Base-by-base conservation (phyloP, 1,139 yeast genomes). In the Debaryomycetaceae sp. region DNA sequence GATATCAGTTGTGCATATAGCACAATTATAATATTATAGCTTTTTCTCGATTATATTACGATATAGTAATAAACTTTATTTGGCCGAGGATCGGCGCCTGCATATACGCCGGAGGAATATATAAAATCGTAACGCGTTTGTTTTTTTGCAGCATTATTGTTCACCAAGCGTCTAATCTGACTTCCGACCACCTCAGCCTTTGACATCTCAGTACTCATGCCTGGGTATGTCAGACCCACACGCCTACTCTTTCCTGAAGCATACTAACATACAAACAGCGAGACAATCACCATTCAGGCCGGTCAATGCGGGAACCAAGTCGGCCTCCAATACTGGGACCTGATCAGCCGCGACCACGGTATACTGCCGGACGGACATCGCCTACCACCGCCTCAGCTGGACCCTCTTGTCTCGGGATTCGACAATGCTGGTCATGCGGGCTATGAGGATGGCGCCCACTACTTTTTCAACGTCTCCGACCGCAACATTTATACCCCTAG, bases 241-340 rank as follows among this genome's bases (percentile, higher is more conserved):
- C 18, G 26, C 14, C 8, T 15, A 8, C 24, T 8, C 11, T 22
- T 7, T 10, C 4, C n/a, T 11, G 16, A 16, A 5, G 13, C 16
- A 16, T 47, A 53, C 66, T 56, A 58, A 60, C 63, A 18, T n/a
- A 19, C 19, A 28, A 7, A 6, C 16, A 55, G 65, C 3, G 63
- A 55, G 41, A 60, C 65, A 3, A 49, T 65, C 11, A 61, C 69
- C 11, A 42, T 65, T 20, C 72, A 64, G 40, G 59, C 62, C 32
- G 86, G 95, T 19, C 98, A 90, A 56, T 92, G 98, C 57, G 98
- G 98, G 30, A 90, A 90, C 53, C 98, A 90, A 50, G 79, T 90
- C 1, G 97, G 97, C 14, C 73, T 82, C 32, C 82, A 82, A 49
- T 90, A 87, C 50, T 90, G 98, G 98, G 70, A 76, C 29, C 96